A percentile compares a stretch with the other conserved stretches of the same genome.
Evolutionary conservation across 2,329 filamentous ascomycete genomes (phyloP).

Genomic region (Penicillium paneum): DNA sequence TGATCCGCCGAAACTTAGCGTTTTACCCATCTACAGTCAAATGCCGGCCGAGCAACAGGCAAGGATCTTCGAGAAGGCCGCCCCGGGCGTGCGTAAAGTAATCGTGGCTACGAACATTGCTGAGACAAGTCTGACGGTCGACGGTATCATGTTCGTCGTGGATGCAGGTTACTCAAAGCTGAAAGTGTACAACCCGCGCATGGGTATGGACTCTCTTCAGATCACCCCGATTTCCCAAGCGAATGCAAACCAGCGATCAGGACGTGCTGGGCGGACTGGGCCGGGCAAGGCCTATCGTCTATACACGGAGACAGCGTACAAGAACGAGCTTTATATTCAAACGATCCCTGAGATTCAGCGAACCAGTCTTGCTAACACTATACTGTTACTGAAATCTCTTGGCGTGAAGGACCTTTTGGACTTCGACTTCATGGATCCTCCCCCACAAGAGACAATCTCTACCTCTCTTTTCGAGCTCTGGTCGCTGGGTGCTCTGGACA

Average conservation of each 20-base stretch:
- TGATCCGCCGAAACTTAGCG: conserved; percentile 89
- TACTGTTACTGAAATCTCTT: conserved; percentile 87
- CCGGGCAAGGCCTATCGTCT: conserved; percentile 93
- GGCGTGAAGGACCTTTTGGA: conserved; percentile 92
- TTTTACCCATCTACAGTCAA: conserved; percentile 97
- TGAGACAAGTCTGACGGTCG: conserved; percentile 94
- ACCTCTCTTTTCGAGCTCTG: conserved; percentile 97
- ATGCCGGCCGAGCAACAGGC: conserved; percentile 98
- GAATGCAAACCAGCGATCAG: conserved; percentile 89
- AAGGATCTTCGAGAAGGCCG: conserved; percentile 92
- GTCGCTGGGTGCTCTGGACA: conserved; percentile 90
- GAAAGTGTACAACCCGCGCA: conserved; percentile 97
- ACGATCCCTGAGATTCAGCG: conserved; percentile 97
- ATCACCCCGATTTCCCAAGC: conserved; percentile 97
- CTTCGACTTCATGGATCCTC: conserved; percentile 99
- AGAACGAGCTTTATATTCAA: conserved; percentile 93
- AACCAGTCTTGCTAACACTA: conserved; percentile 92
- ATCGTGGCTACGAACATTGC: conserved; percentile 99
- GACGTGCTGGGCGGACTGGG: conserved; percentile 88
- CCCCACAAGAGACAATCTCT: conserved; percentile 94
- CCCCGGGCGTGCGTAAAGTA: conserved; percentile 89
- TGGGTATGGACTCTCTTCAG: conserved; percentile 98
- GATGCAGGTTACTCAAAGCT: conserved; percentile 95
- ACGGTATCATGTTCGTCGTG: conserved; percentile 99
- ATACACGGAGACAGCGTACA: conserved; percentile 90